Base-by-base conservation (phyloP, 1,284 basidiomycete genomes). In the Pisolithus thermaeus region DNA sequence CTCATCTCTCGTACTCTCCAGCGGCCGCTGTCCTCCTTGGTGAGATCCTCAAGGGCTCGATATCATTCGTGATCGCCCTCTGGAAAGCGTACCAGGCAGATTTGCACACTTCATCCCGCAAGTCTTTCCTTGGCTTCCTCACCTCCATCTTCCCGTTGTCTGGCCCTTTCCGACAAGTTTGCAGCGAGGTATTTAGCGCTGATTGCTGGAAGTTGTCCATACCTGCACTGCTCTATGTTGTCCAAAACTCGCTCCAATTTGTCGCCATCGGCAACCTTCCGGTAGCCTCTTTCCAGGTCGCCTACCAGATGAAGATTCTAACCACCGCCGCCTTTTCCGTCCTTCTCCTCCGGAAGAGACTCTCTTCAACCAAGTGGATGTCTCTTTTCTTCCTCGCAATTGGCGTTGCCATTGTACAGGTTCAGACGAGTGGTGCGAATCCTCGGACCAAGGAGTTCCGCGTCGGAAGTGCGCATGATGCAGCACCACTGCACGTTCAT, bases 121-220 rank as follows among this genome's bases (percentile, higher is more conserved):
- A 64, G 76, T 83, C 73, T 57, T 76, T 71, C 47, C 64, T 56
- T 54, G 62, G 62, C 22, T 53, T 68, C 52, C 23, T 74, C 14
- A 52, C 62, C 46, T 59, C 70, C 27, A 59, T 73, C 12, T 71
- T 65, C 53, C 71, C 73, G 4, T 77, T 72, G 67, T 70, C 70
- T 45, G 61, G 73, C 9, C 73, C 80, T 3, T 76, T 84, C 56
- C 72, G 73, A 59, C 75, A 76, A 54, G 69, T 86, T 18, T 83
- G 79, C 57, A 65, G 68, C 59, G 77, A 77, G 55, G 64, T 78
- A 41, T 85, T 91, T 67, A 92, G 89, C 55, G 72, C 78, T 3
- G 95, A 97, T 70, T 94, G 91, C 71, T 97, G 93, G 92, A 97
- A 97, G 70, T 81, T 98, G 18, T 92, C 92, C 25, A 94, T 98